phyloP scores from a whole-genome alignment of 257 asterid species.

The Scutellaria galericulata region DNA sequence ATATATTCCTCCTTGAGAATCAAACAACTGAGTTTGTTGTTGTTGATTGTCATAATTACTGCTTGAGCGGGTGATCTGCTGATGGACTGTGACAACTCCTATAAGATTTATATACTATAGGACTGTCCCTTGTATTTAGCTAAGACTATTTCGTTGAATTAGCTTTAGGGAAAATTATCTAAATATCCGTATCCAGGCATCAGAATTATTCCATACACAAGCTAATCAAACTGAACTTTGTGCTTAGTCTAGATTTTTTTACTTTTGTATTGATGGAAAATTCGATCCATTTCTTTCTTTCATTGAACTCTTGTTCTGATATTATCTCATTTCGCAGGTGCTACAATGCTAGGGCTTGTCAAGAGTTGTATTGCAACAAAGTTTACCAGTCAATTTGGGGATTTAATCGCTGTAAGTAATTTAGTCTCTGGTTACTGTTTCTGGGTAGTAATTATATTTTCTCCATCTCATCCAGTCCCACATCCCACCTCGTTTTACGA shows the following conservation, averaged over 20 bases:
- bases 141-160: neutral
- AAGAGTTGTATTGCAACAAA: conserved; percentile 98
- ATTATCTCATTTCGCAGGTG: conserved; percentile 59
- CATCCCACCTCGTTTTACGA: neutral
- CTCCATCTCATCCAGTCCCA: neutral
- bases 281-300: conserved; percentile 21
- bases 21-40: neutral
- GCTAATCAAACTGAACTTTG: conserved; percentile 26
- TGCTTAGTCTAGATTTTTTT: neutral
- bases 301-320: conserved; percentile 22
- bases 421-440: conserved; percentile 4
- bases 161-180: neutral
- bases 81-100: neutral
- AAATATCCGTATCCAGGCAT: neutral
- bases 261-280: neutral
- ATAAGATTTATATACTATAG: conserved; percentile 9
- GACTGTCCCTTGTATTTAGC: neutral
- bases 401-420: conserved; percentile 85
- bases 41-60: neutral
- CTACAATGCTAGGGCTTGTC: conserved; percentile 80
- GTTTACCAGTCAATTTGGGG: conserved; percentile 94
- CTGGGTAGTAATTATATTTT: neutral
- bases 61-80: neutral
- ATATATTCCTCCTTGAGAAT: neutral
- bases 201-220: neutral